Percentiles rank a stretch among this genome's conserved stretches.
phyloP scores from a whole-genome alignment of 2,329 filamentous ascomycete genomes.

The Septoria linicola region DNA sequence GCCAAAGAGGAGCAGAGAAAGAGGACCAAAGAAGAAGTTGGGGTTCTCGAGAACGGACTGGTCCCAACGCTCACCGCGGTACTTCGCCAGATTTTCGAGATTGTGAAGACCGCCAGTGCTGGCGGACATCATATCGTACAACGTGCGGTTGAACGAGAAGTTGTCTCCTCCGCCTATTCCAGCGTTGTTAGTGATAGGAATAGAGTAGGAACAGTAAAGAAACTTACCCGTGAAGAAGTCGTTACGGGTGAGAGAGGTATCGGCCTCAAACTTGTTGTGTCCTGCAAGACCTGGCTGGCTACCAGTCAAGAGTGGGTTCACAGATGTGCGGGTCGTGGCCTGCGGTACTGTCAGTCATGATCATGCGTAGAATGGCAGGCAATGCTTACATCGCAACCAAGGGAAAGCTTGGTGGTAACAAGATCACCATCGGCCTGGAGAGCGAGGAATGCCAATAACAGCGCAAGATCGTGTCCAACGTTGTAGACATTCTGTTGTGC shows the following conservation, averaged over 20 bases:
- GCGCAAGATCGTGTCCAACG: slow-evolving; percentile 44
- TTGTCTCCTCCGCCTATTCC: slow-evolving; percentile 41
- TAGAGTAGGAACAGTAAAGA: no score
- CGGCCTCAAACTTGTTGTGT: slow-evolving; percentile 48
- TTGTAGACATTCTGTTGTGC: slow-evolving; percentile 50
- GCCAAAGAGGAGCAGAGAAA: slow-evolving; percentile 43
- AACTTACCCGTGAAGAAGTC: slow-evolving; percentile 45
- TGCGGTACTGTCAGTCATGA: background rate
- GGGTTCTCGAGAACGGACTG: slow-evolving; percentile 41
- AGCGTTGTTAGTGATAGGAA: no score
- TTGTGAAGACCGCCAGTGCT: slow-evolving; percentile 40
- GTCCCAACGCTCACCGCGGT: slow-evolving; percentile 44
- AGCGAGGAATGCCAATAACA: slow-evolving; percentile 43
- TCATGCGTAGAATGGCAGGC: background rate
- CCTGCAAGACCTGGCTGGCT: slow-evolving; percentile 45
- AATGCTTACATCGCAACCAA: slow-evolving; percentile 42
- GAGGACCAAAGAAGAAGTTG: slow-evolving; percentile 47
- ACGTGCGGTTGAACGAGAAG: slow-evolving; percentile 44
- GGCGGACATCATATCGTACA: slow-evolving; percentile 43
- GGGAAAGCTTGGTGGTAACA: slow-evolving; percentile 45
- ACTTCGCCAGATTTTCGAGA: slow-evolving; percentile 40
- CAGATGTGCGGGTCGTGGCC: slow-evolving; percentile 32
- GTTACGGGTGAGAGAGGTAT: slow-evolving; percentile 44
- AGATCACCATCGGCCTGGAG: slow-evolving; percentile 45
- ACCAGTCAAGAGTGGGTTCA: slow-evolving; percentile 37